These are phyloP conservation scores for Toxoplasma gondii DNA, from an alignment of 169 alveolate species.

Conservation along the genomic window DNA sequence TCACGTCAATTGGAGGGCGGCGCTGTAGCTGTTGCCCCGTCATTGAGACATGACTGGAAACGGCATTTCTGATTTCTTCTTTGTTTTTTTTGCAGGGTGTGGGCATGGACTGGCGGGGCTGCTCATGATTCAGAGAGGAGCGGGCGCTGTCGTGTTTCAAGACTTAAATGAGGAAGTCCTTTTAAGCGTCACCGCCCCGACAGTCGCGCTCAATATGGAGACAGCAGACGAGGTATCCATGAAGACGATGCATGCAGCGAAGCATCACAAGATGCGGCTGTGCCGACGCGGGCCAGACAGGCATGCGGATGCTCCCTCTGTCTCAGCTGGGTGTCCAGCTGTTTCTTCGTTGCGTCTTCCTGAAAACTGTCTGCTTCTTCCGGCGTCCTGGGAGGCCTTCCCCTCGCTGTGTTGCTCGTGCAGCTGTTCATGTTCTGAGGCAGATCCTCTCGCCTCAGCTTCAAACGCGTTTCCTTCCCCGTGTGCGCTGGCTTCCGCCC, in stretches of 20 bases:
- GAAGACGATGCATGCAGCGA: background rate
- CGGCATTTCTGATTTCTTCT: too few relatives aligned
- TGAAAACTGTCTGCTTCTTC: background rate
- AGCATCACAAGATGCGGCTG: background rate
- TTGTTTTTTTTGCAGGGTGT: background rate
- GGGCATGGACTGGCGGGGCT: conserved; percentile 9
- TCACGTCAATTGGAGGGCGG: too few relatives aligned
- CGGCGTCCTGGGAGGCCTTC: background rate
- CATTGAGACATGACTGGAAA: too few relatives aligned
- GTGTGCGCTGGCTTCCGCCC: too few relatives aligned
- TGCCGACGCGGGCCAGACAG: background rate
- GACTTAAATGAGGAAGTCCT: background rate
- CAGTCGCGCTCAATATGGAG: background rate
- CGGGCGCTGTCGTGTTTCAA: conserved; percentile 6
- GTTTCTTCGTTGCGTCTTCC: background rate
- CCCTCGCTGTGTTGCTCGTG: conserved; percentile 12
- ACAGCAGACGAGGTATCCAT: background rate
- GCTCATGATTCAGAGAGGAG: background rate
- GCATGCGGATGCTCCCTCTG: background rate
- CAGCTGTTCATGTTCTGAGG: background rate
- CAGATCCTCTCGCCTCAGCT: background rate
- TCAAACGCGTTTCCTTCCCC: too few relatives aligned
- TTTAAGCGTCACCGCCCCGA: background rate
- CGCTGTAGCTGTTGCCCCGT: too few relatives aligned
- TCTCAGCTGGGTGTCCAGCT: background rate